These are phyloP conservation scores for Quercus tomentella DNA, from an alignment of 331 rosid species.

Conservation along the genomic window DNA sequence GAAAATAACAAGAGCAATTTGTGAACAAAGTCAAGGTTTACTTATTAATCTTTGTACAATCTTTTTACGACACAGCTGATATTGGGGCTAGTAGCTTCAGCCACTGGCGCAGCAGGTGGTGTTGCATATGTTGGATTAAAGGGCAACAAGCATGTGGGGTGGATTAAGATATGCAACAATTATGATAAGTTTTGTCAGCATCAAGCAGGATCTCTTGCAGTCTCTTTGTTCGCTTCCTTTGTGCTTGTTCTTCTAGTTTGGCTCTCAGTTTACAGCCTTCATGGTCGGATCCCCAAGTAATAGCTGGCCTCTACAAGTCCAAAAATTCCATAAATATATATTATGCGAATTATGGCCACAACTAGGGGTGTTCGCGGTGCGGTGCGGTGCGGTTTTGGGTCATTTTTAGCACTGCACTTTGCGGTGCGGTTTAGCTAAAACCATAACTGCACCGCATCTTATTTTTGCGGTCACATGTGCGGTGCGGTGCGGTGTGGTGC, in stretches of 20 bases:
- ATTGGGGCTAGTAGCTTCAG: slow-evolving; percentile 72
- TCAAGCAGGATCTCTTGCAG: slow-evolving; percentile 49
- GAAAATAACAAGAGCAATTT: neutral
- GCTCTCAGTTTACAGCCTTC: slow-evolving; percentile 58
- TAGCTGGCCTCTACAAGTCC: neutral
- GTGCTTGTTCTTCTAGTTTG: slow-evolving; percentile 60
- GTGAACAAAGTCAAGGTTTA: neutral
- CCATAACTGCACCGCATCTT: too few species aligned
- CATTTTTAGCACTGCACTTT: too few species aligned
- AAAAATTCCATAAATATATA: neutral
- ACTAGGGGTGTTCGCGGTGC: too few species aligned
- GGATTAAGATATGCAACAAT: slow-evolving; percentile 58
- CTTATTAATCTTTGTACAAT: neutral
- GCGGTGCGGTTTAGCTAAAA: too few species aligned
- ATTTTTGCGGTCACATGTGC: too few species aligned
- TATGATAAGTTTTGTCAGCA: slow-evolving; percentile 70
- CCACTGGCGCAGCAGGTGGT: slow-evolving; percentile 68
- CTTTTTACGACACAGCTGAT: slow-evolving; percentile 47
- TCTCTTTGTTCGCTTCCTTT: slow-evolving; percentile 58
- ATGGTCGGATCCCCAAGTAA: slow-evolving; percentile 56
- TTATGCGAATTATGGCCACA: neutral
- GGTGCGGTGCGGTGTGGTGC: too few species aligned
- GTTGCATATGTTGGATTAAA: slow-evolving; percentile 76
- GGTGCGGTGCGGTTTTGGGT: too few species aligned
- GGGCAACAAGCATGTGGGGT: slow-evolving; percentile 56